These are phyloP conservation scores for Quercus tomentella DNA, from an alignment of 331 rosid genomes.

Conservation along the genomic window DNA sequence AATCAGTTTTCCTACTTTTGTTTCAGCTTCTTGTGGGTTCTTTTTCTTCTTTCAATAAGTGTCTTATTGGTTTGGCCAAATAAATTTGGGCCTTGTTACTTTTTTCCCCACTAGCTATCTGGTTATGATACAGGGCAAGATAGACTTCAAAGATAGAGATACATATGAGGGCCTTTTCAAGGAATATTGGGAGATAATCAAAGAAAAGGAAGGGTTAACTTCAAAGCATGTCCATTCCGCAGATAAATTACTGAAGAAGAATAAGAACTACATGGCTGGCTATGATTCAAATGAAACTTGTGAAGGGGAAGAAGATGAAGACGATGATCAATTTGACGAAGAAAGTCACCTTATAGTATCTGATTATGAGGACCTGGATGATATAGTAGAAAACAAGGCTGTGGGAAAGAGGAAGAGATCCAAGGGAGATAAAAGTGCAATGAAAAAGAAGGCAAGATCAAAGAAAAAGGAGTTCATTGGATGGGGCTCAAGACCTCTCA, in stretches of 20 bases:
- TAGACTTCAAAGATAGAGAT: constrained; percentile 53
- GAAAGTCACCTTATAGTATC: constrained; percentile 3
- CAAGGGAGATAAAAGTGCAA: neutral
- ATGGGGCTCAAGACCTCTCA: constrained; percentile 63
- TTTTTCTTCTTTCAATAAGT: too few species aligned
- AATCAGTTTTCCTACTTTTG: neutral
- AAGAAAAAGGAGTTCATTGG: constrained; percentile 58
- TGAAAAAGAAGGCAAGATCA: constrained; percentile 31
- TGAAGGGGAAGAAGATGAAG: constrained; percentile 26
- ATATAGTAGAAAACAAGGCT: constrained; percentile 13
- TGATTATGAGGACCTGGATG: constrained; percentile 27
- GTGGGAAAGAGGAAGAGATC: constrained; percentile 4
- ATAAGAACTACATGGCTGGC: constrained; percentile 21
- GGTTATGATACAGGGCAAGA: constrained; percentile 22
- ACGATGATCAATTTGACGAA: neutral
- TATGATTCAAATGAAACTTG: constrained; percentile 21
- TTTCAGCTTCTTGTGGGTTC: neutral
- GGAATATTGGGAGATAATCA: constrained; percentile 54
- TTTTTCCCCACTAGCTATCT: too few species aligned
- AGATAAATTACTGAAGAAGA: constrained; percentile 27
- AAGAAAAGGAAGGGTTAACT: constrained; percentile 49
- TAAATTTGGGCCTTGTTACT: too few species aligned
- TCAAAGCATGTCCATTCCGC: constrained; percentile 26
- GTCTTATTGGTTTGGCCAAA: too few species aligned
- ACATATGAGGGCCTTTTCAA: constrained; percentile 54